A percentile compares a stretch with the other conserved stretches of the same genome.
Evolutionary conservation across 495 filamentous ascomycete species (phyloP).

Genomic region (Aspergillus panamensis): DNA sequence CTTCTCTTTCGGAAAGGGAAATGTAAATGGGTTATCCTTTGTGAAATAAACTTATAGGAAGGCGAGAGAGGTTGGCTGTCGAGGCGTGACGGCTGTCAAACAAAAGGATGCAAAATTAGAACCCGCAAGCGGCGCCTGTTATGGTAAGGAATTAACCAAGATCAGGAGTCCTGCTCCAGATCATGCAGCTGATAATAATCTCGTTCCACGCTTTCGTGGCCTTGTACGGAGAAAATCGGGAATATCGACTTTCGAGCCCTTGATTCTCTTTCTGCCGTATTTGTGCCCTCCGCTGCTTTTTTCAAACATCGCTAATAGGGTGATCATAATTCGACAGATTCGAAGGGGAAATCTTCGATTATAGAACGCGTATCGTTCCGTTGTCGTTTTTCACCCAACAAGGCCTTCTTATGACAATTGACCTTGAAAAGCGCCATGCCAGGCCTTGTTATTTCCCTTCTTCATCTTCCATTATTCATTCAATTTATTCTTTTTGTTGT

Average conservation of each 20-base stretch:
- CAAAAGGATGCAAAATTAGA: conserved; percentile 3
- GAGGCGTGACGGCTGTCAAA: conserved; percentile 1
- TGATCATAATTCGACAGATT: neutral
- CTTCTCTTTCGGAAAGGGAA: conserved; percentile 16
- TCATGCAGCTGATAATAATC: conserved; percentile 40
- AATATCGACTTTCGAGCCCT: too few species aligned
- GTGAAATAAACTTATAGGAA: neutral
- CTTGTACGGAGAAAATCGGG: conserved; percentile 20
- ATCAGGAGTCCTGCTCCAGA: conserved; percentile 21
- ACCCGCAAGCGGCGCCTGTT: conserved; percentile 6
- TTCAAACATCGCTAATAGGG: neutral
- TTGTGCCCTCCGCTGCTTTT: neutral
- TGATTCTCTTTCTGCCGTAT: conserved; percentile 1
- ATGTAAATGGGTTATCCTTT: conserved; percentile 3
- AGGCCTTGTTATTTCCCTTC: neutral
- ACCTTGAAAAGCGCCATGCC: neutral
- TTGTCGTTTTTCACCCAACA: neutral
- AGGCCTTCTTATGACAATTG: neutral
- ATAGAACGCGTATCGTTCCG: too few species aligned
- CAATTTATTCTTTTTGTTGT: neutral
- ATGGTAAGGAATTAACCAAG: conserved; percentile 5
- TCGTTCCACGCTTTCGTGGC: conserved; percentile 35
- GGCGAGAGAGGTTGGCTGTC: conserved; percentile 8
- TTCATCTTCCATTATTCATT: neutral
- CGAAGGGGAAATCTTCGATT: neutral